phyloP scores from a whole-genome alignment of 2,329 filamentous ascomycete species.

The Microdochium bolleyi region DNA sequence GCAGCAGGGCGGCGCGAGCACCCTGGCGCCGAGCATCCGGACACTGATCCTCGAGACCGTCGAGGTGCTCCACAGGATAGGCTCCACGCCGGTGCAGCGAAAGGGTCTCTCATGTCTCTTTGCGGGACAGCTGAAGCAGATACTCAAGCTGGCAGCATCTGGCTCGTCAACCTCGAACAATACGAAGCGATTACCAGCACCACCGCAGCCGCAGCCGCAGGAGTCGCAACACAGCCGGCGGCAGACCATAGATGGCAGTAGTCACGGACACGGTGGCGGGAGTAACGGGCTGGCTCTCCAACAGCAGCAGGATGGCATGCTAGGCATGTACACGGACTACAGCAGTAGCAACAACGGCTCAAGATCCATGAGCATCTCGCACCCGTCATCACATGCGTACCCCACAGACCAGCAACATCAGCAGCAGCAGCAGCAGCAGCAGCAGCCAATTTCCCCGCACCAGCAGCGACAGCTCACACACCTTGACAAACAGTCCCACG shows the following conservation, averaged over 20 bases:
- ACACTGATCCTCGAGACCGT: conserved; percentile 61
- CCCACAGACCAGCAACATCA: background rate
- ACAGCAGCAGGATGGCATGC: background rate
- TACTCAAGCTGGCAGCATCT: conserved; percentile 25
- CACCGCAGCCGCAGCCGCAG: background rate
- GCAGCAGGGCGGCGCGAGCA: conserved; percentile 24
- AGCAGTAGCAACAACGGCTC: background rate
- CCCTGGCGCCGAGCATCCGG: conserved; percentile 52
- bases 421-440: background rate
- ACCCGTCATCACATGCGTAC: background rate
- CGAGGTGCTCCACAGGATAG: conserved; percentile 61
- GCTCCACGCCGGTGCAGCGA: conserved; percentile 55
- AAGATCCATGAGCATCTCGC: background rate
- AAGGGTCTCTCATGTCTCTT: conserved; percentile 58
- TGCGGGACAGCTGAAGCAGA: conserved; percentile 44
- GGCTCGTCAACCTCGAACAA: conserved; percentile 6
- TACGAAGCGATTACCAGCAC: background rate
- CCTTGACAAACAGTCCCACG: background rate
- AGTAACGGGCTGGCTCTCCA: background rate
- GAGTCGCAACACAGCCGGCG: background rate
- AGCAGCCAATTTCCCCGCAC: background rate
- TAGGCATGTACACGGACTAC: background rate
- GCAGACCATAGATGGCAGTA: background rate
- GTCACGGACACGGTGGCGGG: background rate
- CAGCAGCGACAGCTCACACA: background rate